phyloP scores from a whole-genome alignment of 495 filamentous ascomycete genomes.

The Aspergillus heteromorphus region DNA sequence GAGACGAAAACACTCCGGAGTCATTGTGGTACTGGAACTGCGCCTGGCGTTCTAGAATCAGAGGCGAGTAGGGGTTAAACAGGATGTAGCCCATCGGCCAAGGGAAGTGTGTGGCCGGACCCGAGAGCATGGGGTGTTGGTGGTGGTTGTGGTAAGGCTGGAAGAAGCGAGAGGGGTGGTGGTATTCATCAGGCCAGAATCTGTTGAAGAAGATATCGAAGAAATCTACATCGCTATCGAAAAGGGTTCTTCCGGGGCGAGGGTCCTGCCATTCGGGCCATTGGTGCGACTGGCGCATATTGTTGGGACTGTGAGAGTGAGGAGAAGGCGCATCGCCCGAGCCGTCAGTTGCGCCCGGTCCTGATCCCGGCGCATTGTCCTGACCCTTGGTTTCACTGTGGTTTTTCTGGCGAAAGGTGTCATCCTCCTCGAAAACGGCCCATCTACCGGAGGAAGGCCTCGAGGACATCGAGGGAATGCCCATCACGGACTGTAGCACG shows the following conservation, averaged over 20 bases:
- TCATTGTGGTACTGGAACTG: conserved; percentile 22
- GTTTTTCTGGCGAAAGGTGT: conserved; percentile 17
- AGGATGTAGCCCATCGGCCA: conserved; percentile 40
- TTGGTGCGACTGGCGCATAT: not conserved
- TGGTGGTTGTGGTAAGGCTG: conserved; percentile 21
- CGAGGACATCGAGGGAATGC: conserved; percentile 35
- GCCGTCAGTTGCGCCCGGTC: conserved; percentile 1
- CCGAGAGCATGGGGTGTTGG: conserved; percentile 22
- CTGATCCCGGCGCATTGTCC: conserved; percentile 10
- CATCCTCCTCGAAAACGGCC: conserved; percentile 31
- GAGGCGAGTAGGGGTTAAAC: conserved; percentile 48
- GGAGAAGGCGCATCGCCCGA: not conserved
- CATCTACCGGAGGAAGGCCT: conserved; percentile 29
- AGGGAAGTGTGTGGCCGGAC: conserved; percentile 28
- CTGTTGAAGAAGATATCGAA: conserved; percentile 34
- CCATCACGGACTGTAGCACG: conserved; percentile 48
- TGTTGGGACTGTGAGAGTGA: not conserved
- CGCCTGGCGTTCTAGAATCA: conserved; percentile 41
- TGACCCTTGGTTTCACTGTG: conserved; percentile 11
- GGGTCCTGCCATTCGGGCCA: conserved; percentile 14
- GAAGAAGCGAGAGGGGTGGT: conserved; percentile 25
- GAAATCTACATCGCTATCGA: conserved; percentile 26
- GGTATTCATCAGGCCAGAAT: conserved; percentile 26
- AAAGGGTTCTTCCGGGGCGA: conserved; percentile 4
- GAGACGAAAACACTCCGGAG: conserved; percentile 31